Conservation (phyloP, 768 basidiomycete species). For the Lentinus tigrinus region DNA sequence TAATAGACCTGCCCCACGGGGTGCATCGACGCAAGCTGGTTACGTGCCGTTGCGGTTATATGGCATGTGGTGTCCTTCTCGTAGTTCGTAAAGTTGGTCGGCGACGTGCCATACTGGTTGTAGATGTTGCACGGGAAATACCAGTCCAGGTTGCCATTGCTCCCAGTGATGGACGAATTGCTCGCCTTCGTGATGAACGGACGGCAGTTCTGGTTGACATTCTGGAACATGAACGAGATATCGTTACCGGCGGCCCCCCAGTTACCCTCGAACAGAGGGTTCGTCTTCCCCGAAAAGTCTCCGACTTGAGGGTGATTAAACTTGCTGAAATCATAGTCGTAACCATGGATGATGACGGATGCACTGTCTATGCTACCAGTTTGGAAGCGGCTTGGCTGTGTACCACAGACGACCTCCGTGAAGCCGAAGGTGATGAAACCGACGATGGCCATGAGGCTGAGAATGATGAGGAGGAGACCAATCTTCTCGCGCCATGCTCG, state of each 20-base stretch:
- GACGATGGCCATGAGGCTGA: constrained; percentile 84
- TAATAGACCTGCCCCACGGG: constrained; percentile 89
- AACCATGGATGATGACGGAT: constrained; percentile 92
- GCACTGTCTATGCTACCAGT: constrained; percentile 72
- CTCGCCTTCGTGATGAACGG: constrained; percentile 70
- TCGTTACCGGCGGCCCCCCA: constrained; percentile 87
- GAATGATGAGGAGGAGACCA: constrained; percentile 82
- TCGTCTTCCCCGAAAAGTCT: constrained; percentile 74
- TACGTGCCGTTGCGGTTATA: constrained; percentile 50
- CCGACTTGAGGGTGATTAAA: constrained; percentile 82
- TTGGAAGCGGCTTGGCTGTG: constrained; percentile 79
- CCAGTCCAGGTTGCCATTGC: constrained; percentile 72
- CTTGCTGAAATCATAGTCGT: constrained; percentile 85
- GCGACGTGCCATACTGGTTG: constrained; percentile 63
- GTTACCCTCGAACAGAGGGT: constrained; percentile 76
- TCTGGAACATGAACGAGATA: constrained; percentile 94
- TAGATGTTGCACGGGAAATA: constrained; percentile 97
- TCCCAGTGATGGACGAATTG: constrained; percentile 69
- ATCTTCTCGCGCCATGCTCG: constrained; percentile 99
- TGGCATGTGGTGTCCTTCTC: constrained; percentile 72
- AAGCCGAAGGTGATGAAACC: constrained; percentile 99
- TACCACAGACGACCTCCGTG: constrained; percentile 90
- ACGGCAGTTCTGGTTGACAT: constrained; percentile 79
- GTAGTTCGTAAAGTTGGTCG: constrained; percentile 71
- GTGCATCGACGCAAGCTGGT: constrained; percentile 45